These are phyloP conservation scores for Murraya koenigii DNA, from an alignment of 345 rosid species.

Conservation along the genomic window DNA sequence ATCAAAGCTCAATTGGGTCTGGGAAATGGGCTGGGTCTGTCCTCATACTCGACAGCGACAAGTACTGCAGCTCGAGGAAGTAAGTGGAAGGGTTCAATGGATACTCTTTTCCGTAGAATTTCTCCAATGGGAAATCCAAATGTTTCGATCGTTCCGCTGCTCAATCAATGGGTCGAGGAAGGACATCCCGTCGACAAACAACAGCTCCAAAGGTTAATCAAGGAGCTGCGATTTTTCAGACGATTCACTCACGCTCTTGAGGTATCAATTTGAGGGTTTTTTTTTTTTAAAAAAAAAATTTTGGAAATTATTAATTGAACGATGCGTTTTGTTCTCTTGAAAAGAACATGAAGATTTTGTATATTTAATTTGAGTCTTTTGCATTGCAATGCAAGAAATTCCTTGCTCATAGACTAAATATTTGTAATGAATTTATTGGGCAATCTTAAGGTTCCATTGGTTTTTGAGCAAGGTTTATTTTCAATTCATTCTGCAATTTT, in stretches of 20 bases:
- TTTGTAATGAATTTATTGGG: no score
- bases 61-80: no score
- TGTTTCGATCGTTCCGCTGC: slow-evolving; percentile 32
- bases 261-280: neutral
- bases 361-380: no score
- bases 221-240: neutral
- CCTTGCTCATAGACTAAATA: no score
- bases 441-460: no score
- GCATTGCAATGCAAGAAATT: neutral
- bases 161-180: slow-evolving; percentile 44
- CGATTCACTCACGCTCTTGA: slow-evolving; percentile 38
- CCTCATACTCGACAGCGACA: neutral
- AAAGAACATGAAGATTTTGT: neutral
- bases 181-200: slow-evolving; percentile 5
- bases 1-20: slow-evolving; percentile 15
- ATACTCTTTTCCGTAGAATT: slow-evolving; percentile 27
- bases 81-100: neutral
- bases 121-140: slow-evolving; percentile 28
- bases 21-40: neutral
- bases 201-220: neutral
- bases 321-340: no score
- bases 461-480: no score
- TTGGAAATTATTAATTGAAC: neutral
- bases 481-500: no score
- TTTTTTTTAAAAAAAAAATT: no score